These are phyloP conservation scores for Pseudodiploospora longispora DNA, from an alignment of 2,329 filamentous ascomycete species.

Conservation along the genomic window DNA sequence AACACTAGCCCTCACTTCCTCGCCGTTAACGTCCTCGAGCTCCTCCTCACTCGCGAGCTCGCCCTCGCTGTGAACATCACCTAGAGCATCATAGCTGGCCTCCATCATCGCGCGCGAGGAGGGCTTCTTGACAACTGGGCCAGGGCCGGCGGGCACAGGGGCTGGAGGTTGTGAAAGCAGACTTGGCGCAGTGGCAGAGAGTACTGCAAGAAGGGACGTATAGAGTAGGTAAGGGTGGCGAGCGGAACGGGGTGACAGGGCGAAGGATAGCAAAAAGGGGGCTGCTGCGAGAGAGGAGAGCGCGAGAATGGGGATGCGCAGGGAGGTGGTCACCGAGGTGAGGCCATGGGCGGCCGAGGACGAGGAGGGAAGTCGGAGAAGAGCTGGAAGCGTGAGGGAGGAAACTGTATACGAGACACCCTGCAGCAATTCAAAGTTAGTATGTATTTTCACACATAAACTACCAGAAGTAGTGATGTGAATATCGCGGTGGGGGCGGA, in stretches of 20 bases:
- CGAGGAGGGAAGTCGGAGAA: constrained; percentile 74
- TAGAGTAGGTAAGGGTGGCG: constrained; percentile 89
- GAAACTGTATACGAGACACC: constrained; percentile 83
- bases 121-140: constrained; percentile 19
- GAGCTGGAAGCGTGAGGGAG: constrained; percentile 67
- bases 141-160: constrained; percentile 16
- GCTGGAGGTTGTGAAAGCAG: constrained; percentile 32
- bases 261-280: constrained; percentile 70
- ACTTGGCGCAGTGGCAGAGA: constrained; percentile 48
- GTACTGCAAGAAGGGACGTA: constrained; percentile 61
- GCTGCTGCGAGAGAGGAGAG: constrained; percentile 62
- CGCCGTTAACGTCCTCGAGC: constrained; percentile 48
- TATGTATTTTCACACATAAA: background rate
- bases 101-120: constrained; percentile 46
- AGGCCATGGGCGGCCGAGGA: constrained; percentile 63
- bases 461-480: too few species aligned
- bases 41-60: constrained; percentile 40
- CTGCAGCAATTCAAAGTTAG: constrained; percentile 35
- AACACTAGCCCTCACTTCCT: constrained; percentile 51
- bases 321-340: constrained; percentile 53
- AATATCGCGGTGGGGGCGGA: too few species aligned
- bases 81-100: constrained; percentile 62
- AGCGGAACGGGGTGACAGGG: constrained; percentile 62
- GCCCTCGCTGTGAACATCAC: constrained; percentile 42
- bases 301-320: constrained; percentile 56